Conservation (phyloP, 768 basidiomycete genomes). For the Boletus coccyginus region DNA sequence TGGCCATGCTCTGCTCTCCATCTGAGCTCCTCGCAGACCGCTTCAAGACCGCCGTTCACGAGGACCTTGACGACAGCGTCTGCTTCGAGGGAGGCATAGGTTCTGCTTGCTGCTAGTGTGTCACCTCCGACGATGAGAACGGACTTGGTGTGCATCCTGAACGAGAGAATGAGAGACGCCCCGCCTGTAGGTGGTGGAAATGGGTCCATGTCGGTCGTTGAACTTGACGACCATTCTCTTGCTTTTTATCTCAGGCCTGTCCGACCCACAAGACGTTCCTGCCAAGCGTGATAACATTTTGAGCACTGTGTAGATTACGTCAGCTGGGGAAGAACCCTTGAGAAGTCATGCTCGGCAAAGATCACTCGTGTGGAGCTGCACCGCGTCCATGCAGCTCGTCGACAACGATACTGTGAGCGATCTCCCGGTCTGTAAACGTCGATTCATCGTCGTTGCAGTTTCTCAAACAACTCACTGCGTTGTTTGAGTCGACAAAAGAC, state of each 20-base stretch:
- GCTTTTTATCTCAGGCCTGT: not conserved
- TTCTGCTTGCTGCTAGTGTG: slow-evolving; percentile 79
- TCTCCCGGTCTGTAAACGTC: not conserved
- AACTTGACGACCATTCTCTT: not conserved
- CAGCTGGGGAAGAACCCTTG: not conserved
- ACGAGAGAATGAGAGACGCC: slow-evolving; percentile 78
- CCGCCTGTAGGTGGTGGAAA: slow-evolving; percentile 51
- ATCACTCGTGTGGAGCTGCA: slow-evolving; percentile 4
- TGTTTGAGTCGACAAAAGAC: slow-evolving; percentile 70
- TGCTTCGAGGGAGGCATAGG: slow-evolving; percentile 79
- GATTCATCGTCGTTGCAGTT: slow-evolving; percentile 48
- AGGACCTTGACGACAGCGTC: slow-evolving; percentile 70
- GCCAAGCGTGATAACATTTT: slow-evolving; percentile 1
- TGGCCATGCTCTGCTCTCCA: slow-evolving; percentile 60
- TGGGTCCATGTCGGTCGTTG: slow-evolving; percentile 17
- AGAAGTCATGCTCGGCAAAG: not conserved
- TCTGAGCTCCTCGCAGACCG: slow-evolving; percentile 68
- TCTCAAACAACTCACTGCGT: slow-evolving; percentile 56
- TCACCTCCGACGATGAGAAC: slow-evolving; percentile 77
- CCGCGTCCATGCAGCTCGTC: slow-evolving; percentile 49
- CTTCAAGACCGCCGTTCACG: slow-evolving; percentile 42
- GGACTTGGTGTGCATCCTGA: slow-evolving; percentile 51
- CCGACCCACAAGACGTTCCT: not conserved
- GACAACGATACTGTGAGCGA: slow-evolving; percentile 52
- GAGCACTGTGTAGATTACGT: slow-evolving; percentile 14